These are phyloP conservation scores for Cordyceps farinosa DNA, from an alignment of 2,329 filamentous ascomycete genomes.

Conservation along the genomic window DNA sequence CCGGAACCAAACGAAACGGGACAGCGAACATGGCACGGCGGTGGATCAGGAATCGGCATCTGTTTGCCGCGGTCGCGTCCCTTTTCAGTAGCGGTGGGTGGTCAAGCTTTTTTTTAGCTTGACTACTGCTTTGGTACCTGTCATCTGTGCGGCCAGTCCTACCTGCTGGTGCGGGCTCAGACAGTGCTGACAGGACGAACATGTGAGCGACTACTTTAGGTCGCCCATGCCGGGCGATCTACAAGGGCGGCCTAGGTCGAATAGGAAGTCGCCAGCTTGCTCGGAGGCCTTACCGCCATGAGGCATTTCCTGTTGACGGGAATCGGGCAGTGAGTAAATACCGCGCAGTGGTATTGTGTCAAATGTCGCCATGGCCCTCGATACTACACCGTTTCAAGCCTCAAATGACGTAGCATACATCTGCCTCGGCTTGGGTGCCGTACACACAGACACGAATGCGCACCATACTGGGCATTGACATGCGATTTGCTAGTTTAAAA, in stretches of 20 bases:
- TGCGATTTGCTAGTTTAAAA: neutral
- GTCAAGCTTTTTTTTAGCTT: neutral
- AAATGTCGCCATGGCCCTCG: conserved; percentile 1
- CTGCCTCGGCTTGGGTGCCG: neutral
- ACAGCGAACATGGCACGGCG: neutral
- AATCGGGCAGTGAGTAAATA: neutral
- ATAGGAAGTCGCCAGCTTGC: neutral
- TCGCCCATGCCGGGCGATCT: neutral
- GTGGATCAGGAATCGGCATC: conserved; percentile 12
- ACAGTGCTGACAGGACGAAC: neutral
- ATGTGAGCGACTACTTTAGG: neutral
- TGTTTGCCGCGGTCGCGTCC: neutral
- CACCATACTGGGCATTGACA: neutral
- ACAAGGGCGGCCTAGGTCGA: neutral
- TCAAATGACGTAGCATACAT: conserved; percentile 2
- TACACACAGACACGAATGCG: neutral
- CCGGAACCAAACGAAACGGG: neutral
- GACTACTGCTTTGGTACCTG: neutral
- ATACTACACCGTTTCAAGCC: neutral
- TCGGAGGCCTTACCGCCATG: neutral
- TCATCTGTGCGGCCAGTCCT: conserved; percentile 1
- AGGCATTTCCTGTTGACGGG: conserved; percentile 5
- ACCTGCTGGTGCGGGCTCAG: neutral
- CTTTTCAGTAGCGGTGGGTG: neutral
- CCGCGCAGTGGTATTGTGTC: neutral